These are phyloP conservation scores for Euphorbia celastroides DNA, from an alignment of 441 rosid species.

Conservation along the genomic window DNA sequence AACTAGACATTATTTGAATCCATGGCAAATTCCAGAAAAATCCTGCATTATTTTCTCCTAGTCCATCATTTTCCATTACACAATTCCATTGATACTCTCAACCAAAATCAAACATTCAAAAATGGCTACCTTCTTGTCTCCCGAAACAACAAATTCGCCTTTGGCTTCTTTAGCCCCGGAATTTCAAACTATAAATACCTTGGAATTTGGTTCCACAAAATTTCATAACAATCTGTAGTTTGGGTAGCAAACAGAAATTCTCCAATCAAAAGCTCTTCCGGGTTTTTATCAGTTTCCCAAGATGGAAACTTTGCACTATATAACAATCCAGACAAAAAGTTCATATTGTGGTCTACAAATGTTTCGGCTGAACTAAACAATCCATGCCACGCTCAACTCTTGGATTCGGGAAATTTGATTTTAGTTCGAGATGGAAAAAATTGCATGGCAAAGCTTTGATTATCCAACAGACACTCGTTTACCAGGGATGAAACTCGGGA, in stretches of 20 bases:
- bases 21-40: too few relatives aligned
- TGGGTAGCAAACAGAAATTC: conserved; percentile 9
- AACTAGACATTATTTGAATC: too few relatives aligned
- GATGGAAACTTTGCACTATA: conserved; percentile 10
- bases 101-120: conserved; percentile 3
- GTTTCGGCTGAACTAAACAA: neutral
- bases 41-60: too few relatives aligned
- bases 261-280: conserved; percentile 11
- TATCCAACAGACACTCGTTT: conserved; percentile 10
- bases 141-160: neutral
- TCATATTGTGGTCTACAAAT: conserved; percentile 15
- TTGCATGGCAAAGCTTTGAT: conserved; percentile 8
- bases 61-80: too few relatives aligned
- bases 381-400: neutral
- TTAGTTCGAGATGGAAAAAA: neutral
- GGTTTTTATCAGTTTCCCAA: neutral
- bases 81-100: neutral
- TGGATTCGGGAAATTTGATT: conserved; percentile 20
- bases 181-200: neutral
- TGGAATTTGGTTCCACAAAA: conserved; percentile 3
- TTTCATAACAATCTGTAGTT: neutral
- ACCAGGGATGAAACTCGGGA: conserved; percentile 15
- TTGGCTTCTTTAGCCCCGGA: neutral
- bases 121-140: neutral
- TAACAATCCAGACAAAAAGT: neutral